Evolutionary conservation across 352 stramenopile genomes (phyloP).

Genomic region (Pythium oligandrum): DNA sequence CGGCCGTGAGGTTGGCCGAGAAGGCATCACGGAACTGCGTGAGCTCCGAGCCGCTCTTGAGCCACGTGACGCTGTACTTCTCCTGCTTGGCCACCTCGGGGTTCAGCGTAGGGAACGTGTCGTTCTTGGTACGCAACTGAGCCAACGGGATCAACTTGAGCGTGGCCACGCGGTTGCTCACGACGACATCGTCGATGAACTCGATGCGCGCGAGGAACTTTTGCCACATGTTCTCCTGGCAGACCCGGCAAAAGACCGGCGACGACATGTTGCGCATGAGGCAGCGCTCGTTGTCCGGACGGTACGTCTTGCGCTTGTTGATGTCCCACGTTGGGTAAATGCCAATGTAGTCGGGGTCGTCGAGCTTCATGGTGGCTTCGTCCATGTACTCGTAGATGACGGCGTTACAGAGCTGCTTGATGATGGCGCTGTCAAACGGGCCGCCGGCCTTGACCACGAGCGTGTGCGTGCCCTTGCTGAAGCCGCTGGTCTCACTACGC

Average conservation of each 20-base stretch:
- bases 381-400: conserved; percentile 29
- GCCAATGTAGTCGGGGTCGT: conserved; percentile 21
- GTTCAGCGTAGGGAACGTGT: conserved; percentile 26
- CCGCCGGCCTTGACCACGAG: conserved; percentile 24
- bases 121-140: conserved; percentile 18
- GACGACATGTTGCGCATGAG: conserved; percentile 41
- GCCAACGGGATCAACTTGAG: conserved; percentile 29
- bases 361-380: conserved; percentile 18
- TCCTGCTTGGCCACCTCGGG: conserved; percentile 14
- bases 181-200: conserved; percentile 27
- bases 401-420: conserved; percentile 32
- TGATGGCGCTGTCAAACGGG: conserved; percentile 17
- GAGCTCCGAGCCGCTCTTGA: conserved; percentile 15
- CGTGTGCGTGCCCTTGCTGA: conserved; percentile 18
- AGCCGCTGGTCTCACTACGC: conserved; percentile 14
- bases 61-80: conserved; percentile 26
- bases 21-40: conserved; percentile 12
- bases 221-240: conserved; percentile 35
- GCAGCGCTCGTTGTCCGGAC: conserved; percentile 30
- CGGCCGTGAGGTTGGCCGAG: conserved; percentile 9
- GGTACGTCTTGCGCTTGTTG: conserved; percentile 24
- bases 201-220: conserved; percentile 26
- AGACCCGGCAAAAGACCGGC: conserved; percentile 30
- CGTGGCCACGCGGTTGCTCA: conserved; percentile 12
- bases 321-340: conserved; percentile 29